Base-by-base conservation (phyloP, 345 rosid species). In the Raphanus raphanistrum region DNA sequence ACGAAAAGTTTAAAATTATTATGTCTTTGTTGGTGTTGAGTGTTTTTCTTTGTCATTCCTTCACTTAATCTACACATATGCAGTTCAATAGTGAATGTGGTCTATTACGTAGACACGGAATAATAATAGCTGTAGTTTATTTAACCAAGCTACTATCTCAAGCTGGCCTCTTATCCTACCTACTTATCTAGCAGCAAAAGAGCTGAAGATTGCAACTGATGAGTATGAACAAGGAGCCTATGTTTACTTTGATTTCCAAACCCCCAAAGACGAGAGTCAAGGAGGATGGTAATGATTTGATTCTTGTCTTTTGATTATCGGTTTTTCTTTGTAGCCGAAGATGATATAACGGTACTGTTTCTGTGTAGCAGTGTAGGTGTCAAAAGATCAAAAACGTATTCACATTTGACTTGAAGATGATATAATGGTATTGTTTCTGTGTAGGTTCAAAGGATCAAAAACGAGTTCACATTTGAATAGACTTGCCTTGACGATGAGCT, bases 141-240 rank as follows among this genome's bases (percentile, higher is more conserved):
- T 21, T 21, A 21, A 21, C 21, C 21, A 21, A 21, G 21, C 21
- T 21, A 21, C 21, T 21, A 21, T 21, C 21, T 21, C 21, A 21
- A 21, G 21, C 21, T 21, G 21, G 21, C 21, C 21, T 21, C 21
- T 21, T 21, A 21, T 21, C 21, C 21, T 21, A 21, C 21, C 21
- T 21, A 21, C 21, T 21, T 21, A 21, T 76, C 75, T 91, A 71
- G 97, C 97, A 27, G 99, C 99, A 63, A 95, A 85, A 84, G 99
- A 91, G 87, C 87, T 93, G 82, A 95, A 89, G 84, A 85, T 92
- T 35, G 91, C 98, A 17, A 91, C 98, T 0, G 99, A 88, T 80
- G 98, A 96, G 83, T 96, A 80, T 78, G 99, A 96, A 82, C 96
- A 93, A 83, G 98, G 99, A 75, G 91, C 97, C 1, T 96, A 93